Conservation (phyloP, 2,329 filamentous ascomycete genomes). For the Trichoderma endophyticum region DNA sequence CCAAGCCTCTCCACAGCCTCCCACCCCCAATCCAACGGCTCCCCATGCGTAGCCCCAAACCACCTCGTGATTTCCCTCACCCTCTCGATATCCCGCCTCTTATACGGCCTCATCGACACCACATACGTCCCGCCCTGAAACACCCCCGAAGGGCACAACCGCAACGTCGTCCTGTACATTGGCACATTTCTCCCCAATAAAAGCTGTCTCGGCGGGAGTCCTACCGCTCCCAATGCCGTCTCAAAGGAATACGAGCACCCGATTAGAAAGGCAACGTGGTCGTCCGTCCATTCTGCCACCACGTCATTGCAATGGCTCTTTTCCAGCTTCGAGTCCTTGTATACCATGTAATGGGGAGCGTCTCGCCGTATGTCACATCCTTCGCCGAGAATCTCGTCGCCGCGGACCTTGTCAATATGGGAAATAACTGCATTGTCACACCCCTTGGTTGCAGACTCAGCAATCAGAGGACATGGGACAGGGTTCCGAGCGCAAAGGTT, state of each 20-base stretch:
- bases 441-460: slow-evolving; percentile 46
- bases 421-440: slow-evolving; percentile 39
- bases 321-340: slow-evolving; percentile 44
- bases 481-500: slow-evolving; percentile 59
- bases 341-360: slow-evolving; percentile 57
- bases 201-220: slow-evolving; percentile 51
- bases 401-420: slow-evolving; percentile 25
- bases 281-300: slow-evolving; percentile 49
- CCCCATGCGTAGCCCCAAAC: slow-evolving; percentile 58
- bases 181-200: slow-evolving; percentile 49
- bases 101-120: slow-evolving; percentile 63
- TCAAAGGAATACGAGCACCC: slow-evolving; percentile 66
- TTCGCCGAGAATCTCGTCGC: slow-evolving; percentile 29
- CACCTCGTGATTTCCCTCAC: slow-evolving; percentile 54
- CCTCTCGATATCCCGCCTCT: slow-evolving; percentile 43
- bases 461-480: slow-evolving; percentile 60
- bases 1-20: slow-evolving; percentile 51
- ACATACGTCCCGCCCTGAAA: slow-evolving; percentile 55
- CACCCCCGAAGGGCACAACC: slow-evolving; percentile 55
- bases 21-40: slow-evolving; percentile 65
- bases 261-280: slow-evolving; percentile 61
- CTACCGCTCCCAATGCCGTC: slow-evolving; percentile 48
- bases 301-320: slow-evolving; percentile 43
- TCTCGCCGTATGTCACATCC: slow-evolving; percentile 57
- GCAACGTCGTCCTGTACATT: slow-evolving; percentile 59